Percentiles rank a stretch among this genome's conserved stretches.
phyloP scores from a whole-genome alignment of 345 rosid species.

The Carallia brachiata region DNA sequence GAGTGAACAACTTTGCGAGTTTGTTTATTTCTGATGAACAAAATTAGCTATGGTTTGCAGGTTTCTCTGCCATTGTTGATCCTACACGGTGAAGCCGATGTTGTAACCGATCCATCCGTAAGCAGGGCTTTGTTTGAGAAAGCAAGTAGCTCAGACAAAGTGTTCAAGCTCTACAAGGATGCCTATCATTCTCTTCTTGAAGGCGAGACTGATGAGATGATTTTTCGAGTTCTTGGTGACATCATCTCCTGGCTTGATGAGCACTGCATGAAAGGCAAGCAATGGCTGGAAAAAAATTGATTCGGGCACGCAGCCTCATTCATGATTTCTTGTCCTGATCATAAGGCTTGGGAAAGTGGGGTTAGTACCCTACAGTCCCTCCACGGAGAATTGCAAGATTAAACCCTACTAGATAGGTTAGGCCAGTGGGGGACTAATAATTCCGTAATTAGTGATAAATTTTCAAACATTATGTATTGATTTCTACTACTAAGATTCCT shows the following conservation, averaged over 20 bases:
- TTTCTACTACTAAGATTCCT: too few relatives aligned
- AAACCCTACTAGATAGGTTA: too few relatives aligned
- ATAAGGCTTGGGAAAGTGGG: too few relatives aligned
- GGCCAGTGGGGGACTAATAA: too few relatives aligned
- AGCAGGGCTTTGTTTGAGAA: slow-evolving; percentile 75
- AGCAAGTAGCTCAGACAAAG: slow-evolving; percentile 80
- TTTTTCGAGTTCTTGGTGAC: slow-evolving; percentile 62
- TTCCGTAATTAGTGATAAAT: too few relatives aligned
- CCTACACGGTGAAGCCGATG: slow-evolving; percentile 82
- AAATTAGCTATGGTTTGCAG: slow-evolving; percentile 29
- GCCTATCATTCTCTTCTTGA: slow-evolving; percentile 80
- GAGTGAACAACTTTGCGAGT: too few relatives aligned
- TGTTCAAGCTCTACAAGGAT: slow-evolving; percentile 58
- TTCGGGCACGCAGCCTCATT: too few relatives aligned
- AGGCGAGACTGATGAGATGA: slow-evolving; percentile 85
- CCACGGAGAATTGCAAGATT: too few relatives aligned
- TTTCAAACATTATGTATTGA: too few relatives aligned
- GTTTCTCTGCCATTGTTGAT: slow-evolving; percentile 75
- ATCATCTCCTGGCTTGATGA: slow-evolving; percentile 79
- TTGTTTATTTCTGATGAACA: too few relatives aligned
- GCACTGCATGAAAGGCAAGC: slow-evolving; percentile 22
- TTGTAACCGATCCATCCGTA: slow-evolving; percentile 80
- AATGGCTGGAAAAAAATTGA: background rate
- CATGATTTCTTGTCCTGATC: too few relatives aligned
- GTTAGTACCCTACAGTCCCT: too few relatives aligned